Base-by-base conservation (phyloP, 345 rosid genomes). In the Draba incana region DNA sequence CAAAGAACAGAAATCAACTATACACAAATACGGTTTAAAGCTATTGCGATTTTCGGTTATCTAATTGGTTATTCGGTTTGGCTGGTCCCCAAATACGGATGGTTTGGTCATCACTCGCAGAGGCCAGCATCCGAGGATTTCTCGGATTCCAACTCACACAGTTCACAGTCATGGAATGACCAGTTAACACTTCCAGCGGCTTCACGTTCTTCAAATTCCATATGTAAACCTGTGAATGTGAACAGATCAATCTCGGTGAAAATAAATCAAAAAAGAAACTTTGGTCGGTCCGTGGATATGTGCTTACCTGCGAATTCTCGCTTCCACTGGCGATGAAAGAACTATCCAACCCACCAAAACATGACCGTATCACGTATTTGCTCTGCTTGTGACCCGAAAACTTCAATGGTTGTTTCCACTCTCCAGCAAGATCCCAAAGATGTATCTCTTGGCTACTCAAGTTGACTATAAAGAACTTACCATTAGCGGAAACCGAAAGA, bases 311-410 rank as follows among this genome's bases (percentile, higher is more conserved):
- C 8, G 94, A 82, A 80, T 85, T 77, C 75, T 93, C 96, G 41
- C 96, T 90, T 64, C 97, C 97, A 70, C 94, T 90, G 75, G 97
- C 97, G 12, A 93, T 87, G 64, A 88, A 93, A 37, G 85, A 74
- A 73, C 88, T 79, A 56, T 84, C 74, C 62, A 84, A 66, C 55
- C 98, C 98, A 75, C 97, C 96, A 66, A 93, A 90, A 80, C 98
- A 88, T 59, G 97, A 90, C 2, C 96, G 78, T 63, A 90, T 88
- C 16, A 93, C 94, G 44, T 88, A 88, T 64, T 85, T 84, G 77
- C 80, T 79, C 71, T 90, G 94, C 71, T 78, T 71, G 73, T 93
- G 98, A 66, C 98, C 97, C 8, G 37, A 66, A 57, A 85, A 88
- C 73, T 76, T 84, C 48, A 81, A 24, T 23, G 97, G 88, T 46